These are phyloP conservation scores for Xylariales sp. DNA, from an alignment of 2,329 filamentous ascomycete species.

Conservation along the genomic window DNA sequence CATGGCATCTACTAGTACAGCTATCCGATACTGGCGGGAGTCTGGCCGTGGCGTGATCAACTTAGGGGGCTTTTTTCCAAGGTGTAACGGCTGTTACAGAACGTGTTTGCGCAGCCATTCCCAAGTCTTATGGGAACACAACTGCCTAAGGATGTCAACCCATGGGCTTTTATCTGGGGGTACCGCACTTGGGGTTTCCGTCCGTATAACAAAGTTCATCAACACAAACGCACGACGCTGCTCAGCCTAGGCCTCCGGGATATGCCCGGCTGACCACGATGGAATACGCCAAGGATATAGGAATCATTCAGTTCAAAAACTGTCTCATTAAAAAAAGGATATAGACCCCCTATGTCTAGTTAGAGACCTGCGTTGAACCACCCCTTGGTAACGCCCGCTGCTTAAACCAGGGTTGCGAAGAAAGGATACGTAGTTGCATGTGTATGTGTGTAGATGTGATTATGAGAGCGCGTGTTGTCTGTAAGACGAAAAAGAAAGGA, in stretches of 20 bases:
- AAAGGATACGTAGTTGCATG: constrained; percentile 4
- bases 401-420: constrained; percentile 18
- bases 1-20: background rate
- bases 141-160: background rate
- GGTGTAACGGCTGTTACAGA: background rate
- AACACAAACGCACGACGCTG: background rate
- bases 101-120: background rate
- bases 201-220: background rate
- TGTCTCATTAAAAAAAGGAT: constrained; percentile 33
- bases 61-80: background rate
- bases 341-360: constrained; percentile 28
- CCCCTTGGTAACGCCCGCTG: constrained; percentile 19
- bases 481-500: constrained; percentile 47
- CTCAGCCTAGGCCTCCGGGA: background rate
- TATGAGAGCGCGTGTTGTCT: constrained; percentile 15
- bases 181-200: background rate
- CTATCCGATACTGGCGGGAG: background rate
- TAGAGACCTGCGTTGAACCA: constrained; percentile 8
- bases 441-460: constrained; percentile 15
- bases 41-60: background rate
- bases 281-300: background rate
- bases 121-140: background rate
- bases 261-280: background rate
- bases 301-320: constrained; percentile 21
- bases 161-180: too few relatives aligned